Base-by-base conservation (phyloP, 148 eudicot species). In the Rhododendron ovatum region DNA sequence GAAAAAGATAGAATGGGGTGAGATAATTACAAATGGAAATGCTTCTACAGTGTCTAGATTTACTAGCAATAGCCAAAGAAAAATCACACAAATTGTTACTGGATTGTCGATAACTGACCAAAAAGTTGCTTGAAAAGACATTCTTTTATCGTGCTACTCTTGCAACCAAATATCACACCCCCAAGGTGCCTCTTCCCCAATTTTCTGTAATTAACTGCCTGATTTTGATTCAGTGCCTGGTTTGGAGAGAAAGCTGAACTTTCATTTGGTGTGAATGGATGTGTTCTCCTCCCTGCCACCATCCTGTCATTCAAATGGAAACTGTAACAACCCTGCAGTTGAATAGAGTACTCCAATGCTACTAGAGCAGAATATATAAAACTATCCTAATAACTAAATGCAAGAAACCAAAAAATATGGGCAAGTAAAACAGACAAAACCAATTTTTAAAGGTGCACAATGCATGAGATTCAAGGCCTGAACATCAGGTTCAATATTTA, bases 101-200 rank as follows among this genome's bases (percentile, higher is more conserved):
- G 61, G 45, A 83, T 33, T 71, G 80, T 37, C 59, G 78, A 81
- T 51, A 82, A 91, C 98, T 85, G 59, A 96, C 98, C 98, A 80
- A 96, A 95, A 12, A 96, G 92, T 87, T 96, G 94, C 84, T 92
- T 95, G 28, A 74, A 50, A 61, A 93, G 94, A 87, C 99, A 95
- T 89, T 95, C 98, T 45, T 89, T 73, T 22, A 91, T 90, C 37
- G 98, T 95, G 78, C 33, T 82, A 18, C 88, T 87, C 28, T 91
- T 95, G 94, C 94, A 91, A 84, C 98, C 98, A 91, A 94, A 96
- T 86, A 96, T 90, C 45, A 95, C 95, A 35, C 98, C 96, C 14
- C 95, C 98, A 63, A 96, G 93, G 6, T 91, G 86, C 76, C 53
- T 88, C 87, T 92, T 92, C 37, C 79, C 82, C 90, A 96, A 86